These are phyloP conservation scores for Amphirosellinia nigrospora DNA, from an alignment of 495 filamentous ascomycete genomes.

Conservation along the genomic window DNA sequence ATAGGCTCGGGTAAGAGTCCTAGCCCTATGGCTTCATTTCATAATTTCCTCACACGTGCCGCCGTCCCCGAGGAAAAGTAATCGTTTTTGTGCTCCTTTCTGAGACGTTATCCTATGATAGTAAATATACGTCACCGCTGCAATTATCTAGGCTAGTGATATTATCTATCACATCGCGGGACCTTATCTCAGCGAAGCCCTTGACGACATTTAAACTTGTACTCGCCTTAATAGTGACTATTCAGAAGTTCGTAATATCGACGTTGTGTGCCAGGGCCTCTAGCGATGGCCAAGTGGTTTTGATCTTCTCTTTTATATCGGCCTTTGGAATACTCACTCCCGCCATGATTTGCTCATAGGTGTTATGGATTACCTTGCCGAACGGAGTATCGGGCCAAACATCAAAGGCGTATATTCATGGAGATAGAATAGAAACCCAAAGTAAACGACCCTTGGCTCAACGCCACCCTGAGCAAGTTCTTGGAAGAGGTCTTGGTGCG, in stretches of 20 bases:
- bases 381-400: conserved; percentile 23
- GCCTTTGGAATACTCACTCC: conserved; percentile 9
- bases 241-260: not conserved
- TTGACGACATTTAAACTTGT: not conserved
- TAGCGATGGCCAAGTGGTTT: conserved; percentile 13
- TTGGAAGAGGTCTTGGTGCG: conserved; percentile 14
- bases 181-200: not conserved
- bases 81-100: not conserved
- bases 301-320: conserved; percentile 19
- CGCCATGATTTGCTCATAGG: conserved; percentile 22
- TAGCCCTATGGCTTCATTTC: not conserved
- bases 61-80: not conserved
- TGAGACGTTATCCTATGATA: not conserved
- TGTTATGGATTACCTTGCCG: conserved; percentile 21
- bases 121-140: not conserved
- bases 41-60: not conserved
- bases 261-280: conserved; percentile 12
- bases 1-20: too few species aligned
- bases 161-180: not conserved
- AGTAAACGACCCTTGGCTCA: conserved; percentile 18
- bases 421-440: conserved; percentile 26
- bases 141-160: not conserved
- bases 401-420: conserved; percentile 18
- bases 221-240: not conserved
- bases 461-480: conserved; percentile 23